Conservation (phyloP, 352 stramenopile species). For the Pseudoperonospora humuli region DNA sequence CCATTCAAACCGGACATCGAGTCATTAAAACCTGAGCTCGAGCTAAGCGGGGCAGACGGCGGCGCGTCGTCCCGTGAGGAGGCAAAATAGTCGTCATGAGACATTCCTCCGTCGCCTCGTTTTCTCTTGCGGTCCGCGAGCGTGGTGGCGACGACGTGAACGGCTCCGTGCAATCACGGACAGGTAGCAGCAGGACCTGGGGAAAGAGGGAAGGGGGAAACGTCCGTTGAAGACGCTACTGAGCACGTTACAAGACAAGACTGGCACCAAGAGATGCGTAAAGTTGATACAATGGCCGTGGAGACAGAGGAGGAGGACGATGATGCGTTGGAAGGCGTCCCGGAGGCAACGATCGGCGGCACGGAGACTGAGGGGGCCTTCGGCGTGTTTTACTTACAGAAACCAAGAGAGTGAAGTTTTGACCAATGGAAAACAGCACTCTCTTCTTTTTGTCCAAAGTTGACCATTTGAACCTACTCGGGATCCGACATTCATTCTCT, state of each 20-base stretch:
- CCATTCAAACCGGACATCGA: conserved; percentile 17
- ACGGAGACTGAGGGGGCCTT: conserved; percentile 11
- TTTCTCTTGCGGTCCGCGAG: conserved; percentile 52
- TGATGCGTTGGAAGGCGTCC: not conserved
- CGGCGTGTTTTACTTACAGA: no score
- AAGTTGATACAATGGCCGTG: not conserved
- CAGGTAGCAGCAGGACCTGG: not conserved
- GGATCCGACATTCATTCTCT: no score
- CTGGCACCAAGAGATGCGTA: not conserved
- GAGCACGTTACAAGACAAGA: not conserved
- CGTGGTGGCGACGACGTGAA: conserved; percentile 17
- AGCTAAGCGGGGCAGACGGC: conserved; percentile 22
- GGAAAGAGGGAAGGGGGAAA: not conserved
- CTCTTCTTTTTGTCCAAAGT: no score
- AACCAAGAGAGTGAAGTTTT: no score
- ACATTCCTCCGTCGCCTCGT: conserved; percentile 49
- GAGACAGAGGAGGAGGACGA: not conserved
- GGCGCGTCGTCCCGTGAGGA: conserved; percentile 29
- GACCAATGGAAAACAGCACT: no score
- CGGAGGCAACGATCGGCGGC: conserved; percentile 1
- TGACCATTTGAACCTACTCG: no score
- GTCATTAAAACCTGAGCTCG: conserved; percentile 18
- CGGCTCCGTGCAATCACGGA: conserved; percentile 17
- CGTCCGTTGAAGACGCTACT: conserved; percentile 1
- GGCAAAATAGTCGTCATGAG: conserved; percentile 53